phyloP scores from a whole-genome alignment of 108 stramenopile genomes.

The Skeletonema grethae region DNA sequence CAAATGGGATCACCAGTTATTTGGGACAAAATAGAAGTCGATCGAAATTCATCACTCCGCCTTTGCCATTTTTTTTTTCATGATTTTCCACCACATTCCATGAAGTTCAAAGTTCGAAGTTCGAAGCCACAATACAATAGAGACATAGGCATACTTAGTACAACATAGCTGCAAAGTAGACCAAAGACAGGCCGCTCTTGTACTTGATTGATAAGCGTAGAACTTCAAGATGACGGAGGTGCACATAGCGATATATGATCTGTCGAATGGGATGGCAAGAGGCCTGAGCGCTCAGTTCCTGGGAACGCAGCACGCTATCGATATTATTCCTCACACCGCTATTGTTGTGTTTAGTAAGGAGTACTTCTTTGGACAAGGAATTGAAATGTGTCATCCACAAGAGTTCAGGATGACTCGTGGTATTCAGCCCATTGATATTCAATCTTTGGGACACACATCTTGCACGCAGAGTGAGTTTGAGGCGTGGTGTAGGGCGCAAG shows the following conservation, averaged over 20 bases:
- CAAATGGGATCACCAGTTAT: no score
- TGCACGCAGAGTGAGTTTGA: slow-evolving; percentile 67
- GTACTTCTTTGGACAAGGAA: slow-evolving; percentile 80
- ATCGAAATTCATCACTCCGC: no score
- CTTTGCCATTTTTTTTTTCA: no score
- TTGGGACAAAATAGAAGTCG: no score
- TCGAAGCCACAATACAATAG: no score
- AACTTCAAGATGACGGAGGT: slow-evolving; percentile 46
- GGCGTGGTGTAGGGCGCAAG: slow-evolving; percentile 53
- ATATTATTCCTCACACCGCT: slow-evolving; percentile 79
- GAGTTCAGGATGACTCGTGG: slow-evolving; percentile 56
- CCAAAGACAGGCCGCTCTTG: no score
- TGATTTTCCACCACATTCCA: no score
- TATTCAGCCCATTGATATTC: slow-evolving; percentile 59
- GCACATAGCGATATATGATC: slow-evolving; percentile 74
- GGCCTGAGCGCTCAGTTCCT: slow-evolving; percentile 67
- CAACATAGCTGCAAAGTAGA: no score
- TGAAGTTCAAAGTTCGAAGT: no score
- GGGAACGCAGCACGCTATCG: slow-evolving; percentile 65
- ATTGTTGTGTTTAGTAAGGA: slow-evolving; percentile 67
- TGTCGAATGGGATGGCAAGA: slow-evolving; percentile 75
- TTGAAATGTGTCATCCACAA: slow-evolving; percentile 48
- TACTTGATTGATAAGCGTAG: no score
- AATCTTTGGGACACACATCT: slow-evolving; percentile 53
- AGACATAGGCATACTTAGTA: no score